Percentiles rank a stretch among this genome's conserved stretches.
phyloP scores from a whole-genome alignment of 306 rosid genomes.

The Aeschynomene evenia region DNA sequence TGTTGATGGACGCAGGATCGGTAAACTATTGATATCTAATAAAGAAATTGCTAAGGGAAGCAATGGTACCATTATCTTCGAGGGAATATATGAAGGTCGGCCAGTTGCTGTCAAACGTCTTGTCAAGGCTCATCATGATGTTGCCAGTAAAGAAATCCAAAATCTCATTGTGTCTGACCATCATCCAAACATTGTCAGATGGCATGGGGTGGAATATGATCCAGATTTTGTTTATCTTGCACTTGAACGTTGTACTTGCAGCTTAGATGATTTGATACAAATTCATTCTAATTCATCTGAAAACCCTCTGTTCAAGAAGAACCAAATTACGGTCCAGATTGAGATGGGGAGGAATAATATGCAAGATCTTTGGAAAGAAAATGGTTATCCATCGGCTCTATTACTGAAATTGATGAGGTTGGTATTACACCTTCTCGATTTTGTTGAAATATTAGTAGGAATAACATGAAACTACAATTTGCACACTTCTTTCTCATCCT shows the following conservation, averaged over 20 bases:
- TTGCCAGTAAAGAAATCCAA: conserved; percentile 71
- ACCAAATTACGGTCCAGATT: conserved; percentile 38
- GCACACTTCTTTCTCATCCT: not conserved
- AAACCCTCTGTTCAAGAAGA: conserved; percentile 18
- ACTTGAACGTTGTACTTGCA: conserved; percentile 74
- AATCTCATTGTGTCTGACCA: conserved; percentile 74
- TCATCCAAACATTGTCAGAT: conserved; percentile 81
- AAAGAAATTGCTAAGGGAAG: conserved; percentile 85
- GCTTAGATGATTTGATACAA: conserved; percentile 61
- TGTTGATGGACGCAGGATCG: conserved; percentile 57
- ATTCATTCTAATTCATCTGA: conserved; percentile 33
- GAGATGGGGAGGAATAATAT: conserved; percentile 36
- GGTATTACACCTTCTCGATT: conserved; percentile 28
- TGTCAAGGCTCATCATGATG: conserved; percentile 69
- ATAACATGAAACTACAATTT: not conserved
- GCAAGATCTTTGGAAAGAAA: conserved; percentile 52
- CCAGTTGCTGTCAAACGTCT: conserved; percentile 88
- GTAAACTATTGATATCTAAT: conserved; percentile 61
- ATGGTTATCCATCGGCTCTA: conserved; percentile 53
- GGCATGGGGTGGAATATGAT: conserved; percentile 84
- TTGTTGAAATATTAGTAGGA: not conserved
- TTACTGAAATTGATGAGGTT: conserved; percentile 79
- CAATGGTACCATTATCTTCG: conserved; percentile 77
- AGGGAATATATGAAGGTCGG: conserved; percentile 76
- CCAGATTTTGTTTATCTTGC: conserved; percentile 81